Evolutionary conservation across 1,284 basidiomycete species (phyloP), one percentile per base, ranked within the genome.

Genomic region (Fomitopsis betulina): DNA sequence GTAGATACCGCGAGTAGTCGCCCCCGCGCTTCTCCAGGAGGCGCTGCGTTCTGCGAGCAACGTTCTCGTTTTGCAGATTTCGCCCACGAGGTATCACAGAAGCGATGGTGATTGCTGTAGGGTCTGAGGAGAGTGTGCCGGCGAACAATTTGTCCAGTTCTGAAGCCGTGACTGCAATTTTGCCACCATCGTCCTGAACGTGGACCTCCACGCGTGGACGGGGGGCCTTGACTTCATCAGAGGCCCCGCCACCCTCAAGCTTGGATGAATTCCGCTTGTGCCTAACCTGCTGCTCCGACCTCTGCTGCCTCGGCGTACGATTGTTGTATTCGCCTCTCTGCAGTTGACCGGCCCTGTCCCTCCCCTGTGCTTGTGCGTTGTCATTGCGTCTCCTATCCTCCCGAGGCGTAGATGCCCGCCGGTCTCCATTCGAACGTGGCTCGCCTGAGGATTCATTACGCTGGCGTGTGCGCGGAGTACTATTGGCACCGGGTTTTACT

Each of bases 1-100:
- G 72, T 42, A 76, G 64, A 60, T 79, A 80, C 32, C 75, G 75
- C 15, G 76, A 71, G 63, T 87, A 87, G 62, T 83, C 78, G 33
- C 84, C 82, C 6, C 73, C 80, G 27, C 68, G 63, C 15, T 65
- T 65, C 64, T 81, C 79, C 56, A 68, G 67, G 49, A 68, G 62
- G 33, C 55, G 57, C 54, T 72, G 75, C 13, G 71, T 32, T 30
- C 55, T 47, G 33, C 37, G 43, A 17, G 59, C 45, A 17, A 37
- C 21, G 3, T n/a, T 38, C n/a, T 47, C 33, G 43, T 33, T 49
- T 19, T 12, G 35, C 2, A 21, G 27, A 17, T 47, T 30, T 21
- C 17, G 45, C 13, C 13, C 45, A 2, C 25, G 13, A 10, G 45
- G 45, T 21, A 17, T 47, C 45, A 47, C 45, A 25, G 45, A 5